Base-by-base conservation (phyloP, 768 basidiomycete species). In the Kwoniella sp. region DNA sequence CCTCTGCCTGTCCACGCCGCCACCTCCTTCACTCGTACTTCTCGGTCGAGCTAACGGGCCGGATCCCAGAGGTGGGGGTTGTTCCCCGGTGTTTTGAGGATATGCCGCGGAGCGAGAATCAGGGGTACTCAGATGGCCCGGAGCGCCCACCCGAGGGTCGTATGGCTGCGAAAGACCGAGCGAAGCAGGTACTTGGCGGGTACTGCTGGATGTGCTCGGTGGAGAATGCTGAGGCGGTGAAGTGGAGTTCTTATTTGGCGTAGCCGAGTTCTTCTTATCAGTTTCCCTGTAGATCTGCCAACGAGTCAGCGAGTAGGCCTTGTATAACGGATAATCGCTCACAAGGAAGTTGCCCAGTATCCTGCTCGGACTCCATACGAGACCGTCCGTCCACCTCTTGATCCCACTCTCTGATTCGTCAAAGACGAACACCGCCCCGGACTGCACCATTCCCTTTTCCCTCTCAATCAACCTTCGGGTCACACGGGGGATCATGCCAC, bases 401-500 rank as follows among this genome's bases (percentile, higher is more conserved):
- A 98, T 98, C 23, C 91, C 90, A 67, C 88, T 89, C 76, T 93
- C 90, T 65, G 89, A 86, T 78, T 95, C 92, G 74, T 98, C 89
- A 69, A 95, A 98, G 60, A 95, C 92, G 65, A 96, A 98, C 10
- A 98, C 89, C 6, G 87, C 87, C 50, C 92, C 92, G 5, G 85
- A 87, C 15, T 84, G 84, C 71, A 98, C 91, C 85, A 93, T 88
- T 67, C 83, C 85, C 51, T 89, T 82, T 74, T 98, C 92, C 27
- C 87, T 81, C 71, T 95, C 92, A 56, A 90, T 88, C 44, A 98
- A 82, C 33, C 92, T 83, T 34, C 92, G 82, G 28, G 90, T 92
- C 20, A 98, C 88, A 51, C 89, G 80, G 8, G 91, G 91, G 31
- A 95, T 90, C 63, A 91, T 81, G 22, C 90, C 90, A 27, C 87